These are phyloP conservation scores for Licmophora abbreviata DNA, from an alignment of 108 stramenopile genomes.

Conservation along the genomic window DNA sequence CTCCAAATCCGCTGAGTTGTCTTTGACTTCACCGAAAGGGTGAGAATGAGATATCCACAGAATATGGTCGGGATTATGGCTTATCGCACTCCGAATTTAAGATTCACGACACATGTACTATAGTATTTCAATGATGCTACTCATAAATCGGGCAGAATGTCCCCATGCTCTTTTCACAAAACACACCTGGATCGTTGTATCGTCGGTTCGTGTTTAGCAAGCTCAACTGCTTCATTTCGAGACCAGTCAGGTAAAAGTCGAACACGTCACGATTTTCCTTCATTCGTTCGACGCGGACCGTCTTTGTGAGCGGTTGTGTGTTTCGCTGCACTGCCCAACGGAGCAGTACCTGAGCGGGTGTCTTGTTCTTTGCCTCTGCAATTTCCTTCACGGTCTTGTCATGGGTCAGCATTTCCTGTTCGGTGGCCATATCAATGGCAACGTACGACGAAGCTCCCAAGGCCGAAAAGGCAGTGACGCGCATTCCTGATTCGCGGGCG, in stretches of 20 bases:
- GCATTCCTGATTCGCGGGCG: constrained; percentile 67
- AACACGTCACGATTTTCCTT: constrained; percentile 70
- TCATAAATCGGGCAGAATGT: constrained; percentile 89
- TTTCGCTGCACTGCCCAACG: constrained; percentile 87
- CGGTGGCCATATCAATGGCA: constrained; percentile 68
- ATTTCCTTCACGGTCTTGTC: constrained; percentile 47
- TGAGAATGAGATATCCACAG: no score
- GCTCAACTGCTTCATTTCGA: constrained; percentile 70
- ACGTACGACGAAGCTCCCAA: constrained; percentile 80
- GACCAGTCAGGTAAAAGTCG: constrained; percentile 63
- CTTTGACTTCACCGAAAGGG: no score
- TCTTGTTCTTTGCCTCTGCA: constrained; percentile 51
- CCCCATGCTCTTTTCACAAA: constrained; percentile 78
- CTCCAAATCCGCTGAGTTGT: no score
- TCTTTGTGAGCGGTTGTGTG: constrained; percentile 77
- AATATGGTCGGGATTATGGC: no score
- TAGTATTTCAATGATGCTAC: no score
- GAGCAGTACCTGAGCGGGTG: constrained; percentile 80
- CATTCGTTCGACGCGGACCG: constrained; percentile 51
- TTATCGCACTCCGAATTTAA: no score
- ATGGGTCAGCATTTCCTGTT: constrained; percentile 55
- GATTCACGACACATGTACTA: no score
- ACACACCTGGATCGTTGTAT: constrained; percentile 90
- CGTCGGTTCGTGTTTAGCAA: constrained; percentile 73
- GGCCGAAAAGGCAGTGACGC: constrained; percentile 77